These are phyloP conservation scores for Sarcomyxa edulis DNA, from an alignment of 768 basidiomycete genomes.

Conservation along the genomic window DNA sequence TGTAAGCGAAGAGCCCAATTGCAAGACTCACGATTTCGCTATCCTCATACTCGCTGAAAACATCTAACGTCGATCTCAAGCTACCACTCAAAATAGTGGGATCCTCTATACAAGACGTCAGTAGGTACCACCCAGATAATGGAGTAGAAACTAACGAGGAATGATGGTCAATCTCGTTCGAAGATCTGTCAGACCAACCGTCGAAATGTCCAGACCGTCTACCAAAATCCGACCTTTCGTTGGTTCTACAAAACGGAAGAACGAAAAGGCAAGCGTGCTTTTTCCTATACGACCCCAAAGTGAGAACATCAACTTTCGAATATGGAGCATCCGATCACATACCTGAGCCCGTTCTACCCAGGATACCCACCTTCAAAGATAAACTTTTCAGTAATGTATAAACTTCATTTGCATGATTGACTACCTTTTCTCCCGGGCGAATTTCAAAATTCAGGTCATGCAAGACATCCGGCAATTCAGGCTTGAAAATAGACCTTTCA, in stretches of 20 bases:
- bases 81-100: slow-evolving; percentile 85
- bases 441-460: slow-evolving; percentile 76
- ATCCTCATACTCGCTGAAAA: slow-evolving; percentile 84
- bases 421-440: slow-evolving; percentile 69
- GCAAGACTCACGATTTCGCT: slow-evolving; percentile 59
- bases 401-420: slow-evolving; percentile 6
- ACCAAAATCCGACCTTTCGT: slow-evolving; percentile 68
- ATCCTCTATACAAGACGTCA: slow-evolving; percentile 53
- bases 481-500: slow-evolving; percentile 33
- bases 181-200: slow-evolving; percentile 77
- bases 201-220: slow-evolving; percentile 76
- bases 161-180: slow-evolving; percentile 74
- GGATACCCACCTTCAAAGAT: slow-evolving; percentile 53
- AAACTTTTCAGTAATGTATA: neutral
- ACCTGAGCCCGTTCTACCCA: slow-evolving; percentile 70
- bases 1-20: neutral
- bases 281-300: too few species aligned
- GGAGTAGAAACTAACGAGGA: slow-evolving; percentile 44
- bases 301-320: too few species aligned
- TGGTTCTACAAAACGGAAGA: slow-evolving; percentile 88
- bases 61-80: slow-evolving; percentile 74
- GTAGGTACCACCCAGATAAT: neutral
- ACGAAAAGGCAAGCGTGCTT: slow-evolving; percentile 76
- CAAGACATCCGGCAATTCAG: slow-evolving; percentile 81
- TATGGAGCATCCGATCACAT: too few species aligned